These are phyloP conservation scores for Phytophthora multivora DNA, from an alignment of 352 stramenopile genomes.

Conservation along the genomic window DNA sequence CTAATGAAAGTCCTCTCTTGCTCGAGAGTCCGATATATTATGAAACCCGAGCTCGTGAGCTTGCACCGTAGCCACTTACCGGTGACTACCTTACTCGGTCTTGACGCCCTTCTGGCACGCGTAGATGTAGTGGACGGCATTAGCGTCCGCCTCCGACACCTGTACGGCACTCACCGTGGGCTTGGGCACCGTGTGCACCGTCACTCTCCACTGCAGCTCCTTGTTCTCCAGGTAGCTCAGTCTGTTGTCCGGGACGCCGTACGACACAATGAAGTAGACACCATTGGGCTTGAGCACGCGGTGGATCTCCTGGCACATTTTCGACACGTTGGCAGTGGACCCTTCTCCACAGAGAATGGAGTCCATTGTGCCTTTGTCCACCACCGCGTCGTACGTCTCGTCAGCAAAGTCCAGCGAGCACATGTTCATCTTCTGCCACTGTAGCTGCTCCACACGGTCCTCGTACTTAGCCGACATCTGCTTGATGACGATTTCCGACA, in stretches of 20 bases:
- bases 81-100: constrained; percentile 21
- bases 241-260: constrained; percentile 96
- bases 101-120: constrained; percentile 93
- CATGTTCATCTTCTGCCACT: constrained; percentile 97
- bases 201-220: constrained; percentile 95
- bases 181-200: constrained; percentile 95
- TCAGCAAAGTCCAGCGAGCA: constrained; percentile 94
- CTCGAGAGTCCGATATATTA: constrained; percentile 19
- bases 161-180: constrained; percentile 94
- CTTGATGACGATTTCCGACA: constrained; percentile 94
- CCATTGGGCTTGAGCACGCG: constrained; percentile 95
- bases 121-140: constrained; percentile 97
- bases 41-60: background rate
- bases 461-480: constrained; percentile 94
- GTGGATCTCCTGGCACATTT: constrained; percentile 95
- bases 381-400: constrained; percentile 93
- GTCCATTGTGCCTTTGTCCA: constrained; percentile 97
- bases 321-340: constrained; percentile 94
- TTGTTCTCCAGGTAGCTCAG: constrained; percentile 96
- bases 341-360: constrained; percentile 95
- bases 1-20: background rate
- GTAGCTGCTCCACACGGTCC: constrained; percentile 89
- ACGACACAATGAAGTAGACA: constrained; percentile 95
- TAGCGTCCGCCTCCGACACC: constrained; percentile 93
- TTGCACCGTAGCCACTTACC: background rate